Percentiles rank a stretch among this genome's conserved stretches.
These are phyloP conservation scores for Pichia deserticola DNA, from an alignment of 805 yeast species.

Conservation along the genomic window DNA sequence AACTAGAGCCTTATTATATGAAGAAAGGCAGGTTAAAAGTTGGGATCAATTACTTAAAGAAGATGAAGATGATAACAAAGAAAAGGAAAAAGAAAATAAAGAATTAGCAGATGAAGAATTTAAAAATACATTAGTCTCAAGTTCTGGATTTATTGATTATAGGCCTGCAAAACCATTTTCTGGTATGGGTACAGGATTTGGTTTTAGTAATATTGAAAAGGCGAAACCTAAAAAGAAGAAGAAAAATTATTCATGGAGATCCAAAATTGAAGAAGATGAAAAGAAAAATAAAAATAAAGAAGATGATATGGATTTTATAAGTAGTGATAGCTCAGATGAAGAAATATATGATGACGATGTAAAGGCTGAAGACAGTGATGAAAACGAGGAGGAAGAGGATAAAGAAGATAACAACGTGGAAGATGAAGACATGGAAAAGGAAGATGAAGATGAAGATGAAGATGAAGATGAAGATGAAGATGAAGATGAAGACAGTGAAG, in stretches of 20 bases:
- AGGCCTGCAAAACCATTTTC: constrained; percentile 45
- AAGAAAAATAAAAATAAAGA: constrained; percentile 37
- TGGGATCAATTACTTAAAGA: constrained; percentile 41
- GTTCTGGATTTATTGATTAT: constrained; percentile 55
- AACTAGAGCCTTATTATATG: constrained; percentile 59
- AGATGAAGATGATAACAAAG: constrained; percentile 18
- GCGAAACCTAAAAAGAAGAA: constrained; percentile 37
- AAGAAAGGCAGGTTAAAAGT: constrained; percentile 54
- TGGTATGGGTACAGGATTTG: constrained; percentile 64
- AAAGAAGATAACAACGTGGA: constrained; percentile 22
- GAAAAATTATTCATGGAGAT: constrained; percentile 69
- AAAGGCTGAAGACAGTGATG: constrained; percentile 14
- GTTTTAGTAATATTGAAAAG: constrained; percentile 46
- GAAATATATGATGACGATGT: constrained; percentile 12
- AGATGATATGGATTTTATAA: constrained; percentile 54
- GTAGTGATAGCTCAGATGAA: constrained; percentile 19
- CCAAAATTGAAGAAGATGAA: constrained; percentile 42
- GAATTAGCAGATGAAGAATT: constrained; percentile 8
- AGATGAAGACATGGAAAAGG: constrained; percentile 23
- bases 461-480: constrained; percentile 28
- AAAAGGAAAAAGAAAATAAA: constrained; percentile 3
- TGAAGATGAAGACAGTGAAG: constrained; percentile 26
- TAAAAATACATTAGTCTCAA: constrained; percentile 29
- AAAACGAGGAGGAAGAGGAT: constrained; percentile 20
- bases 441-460: constrained; percentile 21